phyloP scores from a whole-genome alignment of 2,329 filamentous ascomycete species.

The Penicillium sp. region DNA sequence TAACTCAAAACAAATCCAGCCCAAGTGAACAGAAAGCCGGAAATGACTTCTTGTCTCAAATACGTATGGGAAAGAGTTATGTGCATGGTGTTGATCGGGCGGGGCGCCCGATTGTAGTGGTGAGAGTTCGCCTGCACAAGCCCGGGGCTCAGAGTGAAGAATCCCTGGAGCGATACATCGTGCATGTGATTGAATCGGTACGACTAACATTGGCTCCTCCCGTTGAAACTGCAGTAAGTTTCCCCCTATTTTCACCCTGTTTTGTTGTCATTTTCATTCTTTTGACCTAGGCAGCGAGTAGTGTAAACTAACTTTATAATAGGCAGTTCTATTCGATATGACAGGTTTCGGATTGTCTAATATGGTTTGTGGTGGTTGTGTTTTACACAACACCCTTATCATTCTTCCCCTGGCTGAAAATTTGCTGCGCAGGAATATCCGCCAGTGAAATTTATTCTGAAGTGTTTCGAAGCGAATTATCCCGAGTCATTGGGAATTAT shows the following conservation, averaged over 20 bases:
- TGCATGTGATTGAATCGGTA: slow-evolving; percentile 91
- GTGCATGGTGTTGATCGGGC: slow-evolving; percentile 80
- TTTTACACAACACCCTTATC: background rate
- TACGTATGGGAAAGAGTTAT: slow-evolving; percentile 87
- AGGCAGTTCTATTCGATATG: slow-evolving; percentile 95
- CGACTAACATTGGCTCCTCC: slow-evolving; percentile 73
- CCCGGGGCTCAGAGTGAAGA: slow-evolving; percentile 82
- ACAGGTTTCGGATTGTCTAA: slow-evolving; percentile 89
- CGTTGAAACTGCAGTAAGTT: slow-evolving; percentile 77
- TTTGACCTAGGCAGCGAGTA: too few species aligned
- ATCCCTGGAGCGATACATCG: slow-evolving; percentile 80
- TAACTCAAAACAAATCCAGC: slow-evolving; percentile 55
- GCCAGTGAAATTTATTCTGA: slow-evolving; percentile 96
- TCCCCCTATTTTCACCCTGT: slow-evolving; percentile 31
- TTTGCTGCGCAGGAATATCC: slow-evolving; percentile 69
- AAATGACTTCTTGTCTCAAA: slow-evolving; percentile 75
- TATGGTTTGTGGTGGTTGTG: slow-evolving; percentile 61
- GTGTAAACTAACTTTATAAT: background rate
- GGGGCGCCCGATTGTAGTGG: slow-evolving; percentile 79
- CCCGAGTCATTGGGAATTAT: slow-evolving; percentile 85
- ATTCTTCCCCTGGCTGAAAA: background rate
- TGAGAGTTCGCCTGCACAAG: slow-evolving; percentile 75
- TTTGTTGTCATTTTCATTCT: background rate
- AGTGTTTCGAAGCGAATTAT: slow-evolving; percentile 96
- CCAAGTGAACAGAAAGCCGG: slow-evolving; percentile 62